Conservation (phyloP, 768 basidiomycete species). For the Rhodocollybia butyracea region DNA sequence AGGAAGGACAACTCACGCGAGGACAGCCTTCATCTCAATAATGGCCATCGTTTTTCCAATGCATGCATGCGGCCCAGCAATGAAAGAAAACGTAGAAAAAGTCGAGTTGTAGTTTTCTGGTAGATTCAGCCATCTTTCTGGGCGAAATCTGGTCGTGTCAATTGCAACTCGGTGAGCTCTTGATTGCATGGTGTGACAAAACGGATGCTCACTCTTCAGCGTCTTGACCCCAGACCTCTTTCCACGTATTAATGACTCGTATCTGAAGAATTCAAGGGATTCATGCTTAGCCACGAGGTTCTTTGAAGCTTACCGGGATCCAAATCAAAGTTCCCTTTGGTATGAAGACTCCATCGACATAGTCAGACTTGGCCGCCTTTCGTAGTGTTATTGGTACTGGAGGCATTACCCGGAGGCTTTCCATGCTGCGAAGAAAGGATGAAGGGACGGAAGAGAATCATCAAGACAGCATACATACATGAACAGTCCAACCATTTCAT, state of each 20-base stretch:
- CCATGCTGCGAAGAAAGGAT: slow-evolving; percentile 25
- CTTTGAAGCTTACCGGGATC: slow-evolving; percentile 24
- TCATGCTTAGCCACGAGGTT: neutral
- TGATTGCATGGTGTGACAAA: neutral
- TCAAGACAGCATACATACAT: too few species aligned
- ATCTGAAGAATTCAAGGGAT: slow-evolving; percentile 27
- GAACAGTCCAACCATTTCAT: slow-evolving; percentile 36
- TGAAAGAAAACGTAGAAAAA: slow-evolving; percentile 38
- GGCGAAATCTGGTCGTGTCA: slow-evolving; percentile 28
- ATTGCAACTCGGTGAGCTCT: slow-evolving; percentile 23
- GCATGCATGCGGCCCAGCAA: slow-evolving; percentile 43
- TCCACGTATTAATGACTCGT: slow-evolving; percentile 48
- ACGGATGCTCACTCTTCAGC: slow-evolving; percentile 37
- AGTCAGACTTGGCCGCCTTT: slow-evolving; percentile 32
- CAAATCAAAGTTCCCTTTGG: slow-evolving; percentile 41
- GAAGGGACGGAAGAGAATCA: neutral
- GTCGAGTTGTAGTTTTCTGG: slow-evolving; percentile 31
- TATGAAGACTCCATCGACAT: slow-evolving; percentile 39
- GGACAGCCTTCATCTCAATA: slow-evolving; percentile 45
- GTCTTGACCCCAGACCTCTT: slow-evolving; percentile 46
- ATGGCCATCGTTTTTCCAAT: slow-evolving; percentile 48
- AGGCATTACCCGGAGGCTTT: slow-evolving; percentile 36
- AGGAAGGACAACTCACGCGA: slow-evolving; percentile 24
- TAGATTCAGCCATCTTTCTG: slow-evolving; percentile 42
- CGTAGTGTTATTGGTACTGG: slow-evolving; percentile 38